Percentiles rank a stretch among this genome's conserved stretches.
Conservation (phyloP, 1,284 basidiomycete species). For the Phlebopus sp. region DNA sequence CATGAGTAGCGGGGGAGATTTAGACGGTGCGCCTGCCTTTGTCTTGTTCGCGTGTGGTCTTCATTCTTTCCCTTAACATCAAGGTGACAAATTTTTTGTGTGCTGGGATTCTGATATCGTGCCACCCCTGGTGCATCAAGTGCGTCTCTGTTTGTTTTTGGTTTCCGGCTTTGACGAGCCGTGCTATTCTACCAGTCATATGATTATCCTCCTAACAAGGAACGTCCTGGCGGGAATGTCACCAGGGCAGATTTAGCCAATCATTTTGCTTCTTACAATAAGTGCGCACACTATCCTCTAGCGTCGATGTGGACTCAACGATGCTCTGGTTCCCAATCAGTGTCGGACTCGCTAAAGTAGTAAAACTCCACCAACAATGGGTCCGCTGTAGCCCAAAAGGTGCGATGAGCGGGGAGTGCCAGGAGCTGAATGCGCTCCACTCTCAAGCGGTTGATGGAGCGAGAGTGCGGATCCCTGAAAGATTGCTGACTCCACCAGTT, state of each 20-base stretch:
- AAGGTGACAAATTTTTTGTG: conserved; percentile 65
- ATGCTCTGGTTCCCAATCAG: conserved; percentile 29
- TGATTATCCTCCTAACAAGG: conserved; percentile 60
- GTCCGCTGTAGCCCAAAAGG: conserved; percentile 50
- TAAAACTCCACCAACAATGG: conserved; percentile 58
- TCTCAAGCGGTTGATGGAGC: conserved; percentile 67
- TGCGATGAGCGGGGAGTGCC: conserved; percentile 60
- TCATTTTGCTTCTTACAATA: conserved; percentile 65
- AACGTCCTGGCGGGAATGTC: conserved; percentile 43
- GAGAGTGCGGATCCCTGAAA: conserved; percentile 48
- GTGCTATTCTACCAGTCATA: conserved; percentile 44
- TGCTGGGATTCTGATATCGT: conserved; percentile 66
- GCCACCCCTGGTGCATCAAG: conserved; percentile 52
- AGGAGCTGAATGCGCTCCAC: conserved; percentile 65
- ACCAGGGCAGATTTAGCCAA: conserved; percentile 53
- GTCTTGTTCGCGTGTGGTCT: not conserved
- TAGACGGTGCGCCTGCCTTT: conserved; percentile 43
- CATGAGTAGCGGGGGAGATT: conserved; percentile 66
- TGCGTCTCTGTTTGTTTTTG: conserved; percentile 19
- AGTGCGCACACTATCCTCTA: conserved; percentile 34
- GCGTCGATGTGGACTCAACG: not conserved
- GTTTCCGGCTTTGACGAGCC: too few relatives aligned
- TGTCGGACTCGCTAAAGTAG: conserved; percentile 51
- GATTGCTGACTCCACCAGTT: conserved; percentile 45
- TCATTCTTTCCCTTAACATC: not conserved